These are phyloP conservation scores for Neurospora sp. DNA, from an alignment of 2,329 filamentous ascomycete species.

Conservation along the genomic window DNA sequence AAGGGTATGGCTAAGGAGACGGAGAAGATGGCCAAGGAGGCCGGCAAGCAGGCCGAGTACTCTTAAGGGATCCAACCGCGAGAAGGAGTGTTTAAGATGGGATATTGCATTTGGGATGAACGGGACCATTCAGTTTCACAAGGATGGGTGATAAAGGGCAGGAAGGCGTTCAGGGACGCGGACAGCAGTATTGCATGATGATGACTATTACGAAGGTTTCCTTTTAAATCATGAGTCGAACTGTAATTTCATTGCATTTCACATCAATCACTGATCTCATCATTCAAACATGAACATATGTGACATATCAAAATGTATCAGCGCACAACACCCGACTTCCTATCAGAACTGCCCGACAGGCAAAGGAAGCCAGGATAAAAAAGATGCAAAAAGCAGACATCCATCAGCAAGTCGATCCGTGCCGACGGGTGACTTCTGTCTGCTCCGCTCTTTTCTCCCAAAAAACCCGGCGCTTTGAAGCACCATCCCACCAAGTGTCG, in stretches of 20 bases:
- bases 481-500: background rate
- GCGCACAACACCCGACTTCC: too few relatives aligned
- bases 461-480: too few relatives aligned
- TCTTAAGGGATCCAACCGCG: background rate
- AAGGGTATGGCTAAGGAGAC: conserved; percentile 33
- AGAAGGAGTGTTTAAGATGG: background rate
- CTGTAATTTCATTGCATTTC: background rate
- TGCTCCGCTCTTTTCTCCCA: background rate
- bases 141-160: background rate
- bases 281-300: background rate
- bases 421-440: too few relatives aligned
- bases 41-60: background rate
- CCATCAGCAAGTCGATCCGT: too few relatives aligned
- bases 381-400: background rate
- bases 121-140: background rate
- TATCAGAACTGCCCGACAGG: too few relatives aligned
- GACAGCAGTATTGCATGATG: background rate
- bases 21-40: conserved; percentile 28
- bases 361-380: background rate
- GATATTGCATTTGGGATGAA: background rate
- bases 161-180: background rate
- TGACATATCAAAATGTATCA: background rate
- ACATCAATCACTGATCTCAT: background rate
- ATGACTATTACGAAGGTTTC: background rate
- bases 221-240: background rate